phyloP scores from a whole-genome alignment of 1,284 basidiomycete species.

The Xerocomus cyaneibrunnescens region DNA sequence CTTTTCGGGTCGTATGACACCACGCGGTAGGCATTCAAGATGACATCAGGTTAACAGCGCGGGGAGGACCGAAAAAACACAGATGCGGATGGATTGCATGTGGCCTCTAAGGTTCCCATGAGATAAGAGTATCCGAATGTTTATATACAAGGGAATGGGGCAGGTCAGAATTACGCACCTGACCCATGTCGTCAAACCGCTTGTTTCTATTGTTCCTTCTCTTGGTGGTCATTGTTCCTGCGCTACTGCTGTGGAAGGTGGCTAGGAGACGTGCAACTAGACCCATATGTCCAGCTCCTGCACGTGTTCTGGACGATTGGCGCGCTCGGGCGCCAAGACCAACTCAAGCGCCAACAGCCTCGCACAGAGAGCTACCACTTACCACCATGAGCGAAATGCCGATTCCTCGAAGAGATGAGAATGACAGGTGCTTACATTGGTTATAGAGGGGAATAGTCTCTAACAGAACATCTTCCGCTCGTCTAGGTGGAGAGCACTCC shows the following conservation, averaged over 20 bases:
- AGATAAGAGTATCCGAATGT: neutral
- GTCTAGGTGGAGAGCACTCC: slow-evolving; percentile 22
- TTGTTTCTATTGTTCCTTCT: slow-evolving; percentile 25
- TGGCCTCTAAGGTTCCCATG: slow-evolving; percentile 3
- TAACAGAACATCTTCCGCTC: slow-evolving; percentile 27
- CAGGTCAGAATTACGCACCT: slow-evolving; percentile 1
- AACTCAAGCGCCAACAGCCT: slow-evolving; percentile 7
- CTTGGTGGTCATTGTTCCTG: neutral
- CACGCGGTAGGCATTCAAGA: no score
- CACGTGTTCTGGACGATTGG: slow-evolving; percentile 17
- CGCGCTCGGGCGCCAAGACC: slow-evolving; percentile 10
- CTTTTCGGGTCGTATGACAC: neutral
- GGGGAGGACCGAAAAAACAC: neutral
- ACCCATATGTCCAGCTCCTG: slow-evolving; percentile 1
- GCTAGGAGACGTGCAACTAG: slow-evolving; percentile 1
- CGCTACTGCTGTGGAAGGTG: neutral
- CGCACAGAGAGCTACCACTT: slow-evolving; percentile 1
- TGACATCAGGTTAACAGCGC: neutral
- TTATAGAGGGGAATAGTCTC: neutral
- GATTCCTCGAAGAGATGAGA: slow-evolving; percentile 34
- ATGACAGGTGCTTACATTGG: slow-evolving; percentile 24
- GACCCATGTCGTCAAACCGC: slow-evolving; percentile 9
- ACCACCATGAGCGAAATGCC: slow-evolving; percentile 44
- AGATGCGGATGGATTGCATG: neutral
- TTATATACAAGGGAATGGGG: slow-evolving; percentile 14